Percentiles rank a stretch among this genome's conserved stretches.
Evolutionary conservation across 257 asterid genomes (phyloP).

Genomic region (Dorcoceras hygrometricum): DNA sequence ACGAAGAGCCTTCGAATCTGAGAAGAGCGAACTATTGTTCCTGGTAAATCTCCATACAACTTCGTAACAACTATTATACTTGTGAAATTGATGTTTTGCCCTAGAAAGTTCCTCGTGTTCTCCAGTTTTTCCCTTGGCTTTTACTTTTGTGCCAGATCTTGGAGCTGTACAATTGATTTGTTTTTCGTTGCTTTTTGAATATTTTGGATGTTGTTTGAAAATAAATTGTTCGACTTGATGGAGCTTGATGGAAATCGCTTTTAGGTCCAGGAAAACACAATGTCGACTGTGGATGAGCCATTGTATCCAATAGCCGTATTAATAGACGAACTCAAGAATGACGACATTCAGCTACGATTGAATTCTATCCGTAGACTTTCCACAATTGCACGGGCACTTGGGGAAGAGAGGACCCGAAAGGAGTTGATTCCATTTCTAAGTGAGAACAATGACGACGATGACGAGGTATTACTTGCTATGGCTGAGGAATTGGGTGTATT

Average conservation of each 20-base stretch:
- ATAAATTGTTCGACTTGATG: neutral
- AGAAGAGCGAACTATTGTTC: neutral
- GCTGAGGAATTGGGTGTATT: slow-evolving; percentile 92
- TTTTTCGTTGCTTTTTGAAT: no score
- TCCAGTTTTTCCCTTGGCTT: no score
- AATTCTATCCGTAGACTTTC: slow-evolving; percentile 84
- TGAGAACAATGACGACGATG: slow-evolving; percentile 94
- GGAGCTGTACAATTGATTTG: no score
- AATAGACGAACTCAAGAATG: slow-evolving; percentile 90
- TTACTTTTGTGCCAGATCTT: no score
- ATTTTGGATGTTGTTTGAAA: no score
- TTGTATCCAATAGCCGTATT: slow-evolving; percentile 92
- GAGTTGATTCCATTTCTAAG: slow-evolving; percentile 82
- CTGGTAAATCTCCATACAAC: neutral
- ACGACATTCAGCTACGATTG: slow-evolving; percentile 76
- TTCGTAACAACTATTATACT: no score
- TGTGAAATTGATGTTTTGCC: no score
- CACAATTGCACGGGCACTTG: slow-evolving; percentile 95
- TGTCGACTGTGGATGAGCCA: slow-evolving; percentile 45
- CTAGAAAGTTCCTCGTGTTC: no score
- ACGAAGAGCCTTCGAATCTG: neutral
- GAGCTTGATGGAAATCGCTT: no score
- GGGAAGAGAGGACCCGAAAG: slow-evolving; percentile 91
- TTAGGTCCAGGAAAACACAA: slow-evolving; percentile 12
- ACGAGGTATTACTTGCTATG: slow-evolving; percentile 92